A percentile compares a stretch with the other conserved stretches of the same genome.
These are phyloP conservation scores for Favolaschia claudopus DNA, from an alignment of 768 basidiomycete species.

Conservation along the genomic window DNA sequence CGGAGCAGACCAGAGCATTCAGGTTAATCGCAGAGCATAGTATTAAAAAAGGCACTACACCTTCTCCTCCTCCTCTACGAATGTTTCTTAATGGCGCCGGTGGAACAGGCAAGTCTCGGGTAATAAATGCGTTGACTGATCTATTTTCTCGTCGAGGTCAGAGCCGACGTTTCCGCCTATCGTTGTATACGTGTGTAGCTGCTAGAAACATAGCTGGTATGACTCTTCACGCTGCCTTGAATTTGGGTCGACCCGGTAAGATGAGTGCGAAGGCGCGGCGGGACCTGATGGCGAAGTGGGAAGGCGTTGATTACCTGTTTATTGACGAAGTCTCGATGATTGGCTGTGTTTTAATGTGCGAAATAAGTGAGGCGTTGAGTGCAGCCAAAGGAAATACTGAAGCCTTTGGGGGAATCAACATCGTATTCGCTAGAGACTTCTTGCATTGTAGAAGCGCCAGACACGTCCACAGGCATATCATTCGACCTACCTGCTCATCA, in stretches of 20 bases:
- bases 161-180: slow-evolving; percentile 32
- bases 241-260: slow-evolving; percentile 20
- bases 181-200: no score
- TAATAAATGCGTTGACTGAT: slow-evolving; percentile 42
- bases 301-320: slow-evolving; percentile 46
- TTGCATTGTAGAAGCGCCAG: no score
- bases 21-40: slow-evolving; percentile 37
- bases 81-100: slow-evolving; percentile 48
- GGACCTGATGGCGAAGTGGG: slow-evolving; percentile 41
- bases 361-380: slow-evolving; percentile 41
- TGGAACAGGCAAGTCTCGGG: slow-evolving; percentile 51
- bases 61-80: slow-evolving; percentile 25
- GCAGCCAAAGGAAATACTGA: slow-evolving; percentile 39
- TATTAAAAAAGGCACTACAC: slow-evolving; percentile 4
- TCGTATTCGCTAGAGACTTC: slow-evolving; percentile 54
- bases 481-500: no score
- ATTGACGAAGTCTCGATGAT: slow-evolving; percentile 50
- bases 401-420: slow-evolving; percentile 48
- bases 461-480: no score
- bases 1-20: slow-evolving; percentile 42
- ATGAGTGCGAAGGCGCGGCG: slow-evolving; percentile 3
- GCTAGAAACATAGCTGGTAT: no score
- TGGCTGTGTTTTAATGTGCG: slow-evolving; percentile 32
- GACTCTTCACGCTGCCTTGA: slow-evolving; percentile 47
- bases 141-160: slow-evolving; percentile 36